These are phyloP conservation scores for Salix viminalis DNA, from an alignment of 345 rosid species.

Conservation along the genomic window DNA sequence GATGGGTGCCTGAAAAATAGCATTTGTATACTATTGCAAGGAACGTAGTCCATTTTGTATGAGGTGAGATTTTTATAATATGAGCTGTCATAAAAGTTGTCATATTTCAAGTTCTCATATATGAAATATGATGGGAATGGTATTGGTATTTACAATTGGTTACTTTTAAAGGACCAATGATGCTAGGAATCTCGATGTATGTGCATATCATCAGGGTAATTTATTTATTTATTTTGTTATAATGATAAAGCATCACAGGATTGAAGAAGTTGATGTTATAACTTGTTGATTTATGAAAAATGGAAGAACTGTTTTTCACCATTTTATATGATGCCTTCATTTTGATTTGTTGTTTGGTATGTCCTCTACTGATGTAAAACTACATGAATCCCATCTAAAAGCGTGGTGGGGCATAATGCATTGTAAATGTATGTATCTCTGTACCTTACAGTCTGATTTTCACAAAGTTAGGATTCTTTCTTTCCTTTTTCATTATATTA, in stretches of 20 bases:
- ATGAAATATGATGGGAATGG: neutral
- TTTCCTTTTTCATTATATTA: neutral
- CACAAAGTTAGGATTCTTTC: neutral
- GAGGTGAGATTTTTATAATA: neutral
- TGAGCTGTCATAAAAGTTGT: neutral
- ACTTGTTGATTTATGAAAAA: neutral
- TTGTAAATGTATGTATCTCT: neutral
- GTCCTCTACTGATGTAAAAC: neutral
- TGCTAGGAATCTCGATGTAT: neutral
- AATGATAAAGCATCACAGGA: neutral
- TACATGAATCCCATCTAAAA: neutral
- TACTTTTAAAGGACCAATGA: neutral
- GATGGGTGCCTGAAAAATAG: neutral
- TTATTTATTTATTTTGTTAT: too few relatives aligned
- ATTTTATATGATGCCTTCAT: neutral
- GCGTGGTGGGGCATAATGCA: neutral
- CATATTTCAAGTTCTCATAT: neutral
- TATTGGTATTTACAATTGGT: neutral
- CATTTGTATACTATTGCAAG: neutral
- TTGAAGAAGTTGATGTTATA: neutral
- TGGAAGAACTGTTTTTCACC: neutral
- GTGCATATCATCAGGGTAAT: too few relatives aligned
- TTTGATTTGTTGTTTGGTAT: neutral
- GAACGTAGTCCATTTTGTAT: neutral
- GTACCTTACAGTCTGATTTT: neutral